These are phyloP conservation scores for Solanum paucissectum DNA, from an alignment of 257 asterid genomes.

Conservation along the genomic window DNA sequence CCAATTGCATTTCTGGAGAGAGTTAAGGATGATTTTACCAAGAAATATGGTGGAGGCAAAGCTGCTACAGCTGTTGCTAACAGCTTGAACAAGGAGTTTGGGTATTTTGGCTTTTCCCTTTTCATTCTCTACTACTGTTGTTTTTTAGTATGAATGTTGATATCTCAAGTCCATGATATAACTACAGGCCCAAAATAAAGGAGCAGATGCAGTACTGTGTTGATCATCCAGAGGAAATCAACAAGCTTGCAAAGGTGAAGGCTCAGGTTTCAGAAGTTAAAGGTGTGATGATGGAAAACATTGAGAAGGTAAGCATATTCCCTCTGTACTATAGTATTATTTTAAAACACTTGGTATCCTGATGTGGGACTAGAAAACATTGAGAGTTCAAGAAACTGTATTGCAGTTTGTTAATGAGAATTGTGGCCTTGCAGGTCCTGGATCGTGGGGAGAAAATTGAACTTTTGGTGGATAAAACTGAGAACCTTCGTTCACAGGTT, in stretches of 20 bases:
- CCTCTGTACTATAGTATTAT: neutral
- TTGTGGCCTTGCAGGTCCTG: slow-evolving; percentile 49
- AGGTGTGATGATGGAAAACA: slow-evolving; percentile 98
- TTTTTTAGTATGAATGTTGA: neutral
- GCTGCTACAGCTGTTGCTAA: slow-evolving; percentile 93
- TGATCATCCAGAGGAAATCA: slow-evolving; percentile 93
- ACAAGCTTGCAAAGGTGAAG: slow-evolving; percentile 77
- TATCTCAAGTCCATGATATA: neutral
- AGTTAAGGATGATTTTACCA: slow-evolving; percentile 72
- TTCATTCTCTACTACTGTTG: neutral
- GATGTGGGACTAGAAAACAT: neutral
- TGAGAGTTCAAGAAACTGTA: neutral
- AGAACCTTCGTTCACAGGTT: slow-evolving; percentile 87
- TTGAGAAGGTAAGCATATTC: slow-evolving; percentile 58
- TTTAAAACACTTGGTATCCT: neutral
- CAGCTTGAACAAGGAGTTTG: slow-evolving; percentile 77
- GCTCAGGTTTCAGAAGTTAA: slow-evolving; percentile 96
- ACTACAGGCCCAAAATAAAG: slow-evolving; percentile 69
- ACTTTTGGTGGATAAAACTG: slow-evolving; percentile 86
- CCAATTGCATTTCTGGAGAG: slow-evolving; percentile 87
- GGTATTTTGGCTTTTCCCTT: slow-evolving; percentile 21
- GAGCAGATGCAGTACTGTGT: slow-evolving; percentile 96
- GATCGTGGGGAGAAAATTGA: slow-evolving; percentile 95
- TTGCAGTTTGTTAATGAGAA: neutral
- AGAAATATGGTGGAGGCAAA: slow-evolving; percentile 89